Evolutionary conservation across 1,284 basidiomycete genomes (phyloP).

Genomic region (Apiotrichum gamsii): DNA sequence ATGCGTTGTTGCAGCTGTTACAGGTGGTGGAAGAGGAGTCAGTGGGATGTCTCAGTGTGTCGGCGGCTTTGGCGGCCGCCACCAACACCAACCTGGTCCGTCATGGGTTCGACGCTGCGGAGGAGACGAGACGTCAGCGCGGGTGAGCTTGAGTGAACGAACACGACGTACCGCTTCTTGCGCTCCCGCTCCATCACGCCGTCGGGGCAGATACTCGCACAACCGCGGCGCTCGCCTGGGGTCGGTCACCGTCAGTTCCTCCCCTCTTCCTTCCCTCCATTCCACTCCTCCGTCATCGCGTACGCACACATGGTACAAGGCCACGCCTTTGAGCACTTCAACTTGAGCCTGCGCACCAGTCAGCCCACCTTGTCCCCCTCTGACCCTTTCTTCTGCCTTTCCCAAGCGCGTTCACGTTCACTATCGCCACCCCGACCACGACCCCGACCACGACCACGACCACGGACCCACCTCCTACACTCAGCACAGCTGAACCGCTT

Average conservation of each 20-base stretch:
- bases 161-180: not conserved
- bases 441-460: too few species aligned
- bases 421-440: too few species aligned
- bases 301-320: conserved; percentile 16
- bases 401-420: too few species aligned
- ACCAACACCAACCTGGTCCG: not conserved
- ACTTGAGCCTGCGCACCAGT: conserved; percentile 15
- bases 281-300: too few species aligned
- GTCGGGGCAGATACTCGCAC: conserved; percentile 11
- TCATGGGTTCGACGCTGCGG: not conserved
- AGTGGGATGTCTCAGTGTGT: too few species aligned
- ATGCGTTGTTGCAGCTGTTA: conserved; percentile 3
- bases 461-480: conserved; percentile 14
- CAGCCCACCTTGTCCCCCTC: too few species aligned
- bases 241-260: too few species aligned
- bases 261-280: too few species aligned
- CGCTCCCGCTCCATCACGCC: conserved; percentile 13
- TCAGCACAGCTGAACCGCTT: conserved; percentile 17
- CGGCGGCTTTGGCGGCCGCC: too few species aligned
- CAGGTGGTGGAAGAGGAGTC: too few species aligned
- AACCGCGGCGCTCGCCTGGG: conserved; percentile 8
- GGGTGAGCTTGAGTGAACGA: not conserved
- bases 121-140: too few species aligned
- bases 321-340: conserved; percentile 17
- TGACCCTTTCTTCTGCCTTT: too few species aligned